A percentile compares a stretch with the other conserved stretches of the same genome.
Conservation (phyloP, 1,139 yeast species). For the Candida neerlandica region DNA sequence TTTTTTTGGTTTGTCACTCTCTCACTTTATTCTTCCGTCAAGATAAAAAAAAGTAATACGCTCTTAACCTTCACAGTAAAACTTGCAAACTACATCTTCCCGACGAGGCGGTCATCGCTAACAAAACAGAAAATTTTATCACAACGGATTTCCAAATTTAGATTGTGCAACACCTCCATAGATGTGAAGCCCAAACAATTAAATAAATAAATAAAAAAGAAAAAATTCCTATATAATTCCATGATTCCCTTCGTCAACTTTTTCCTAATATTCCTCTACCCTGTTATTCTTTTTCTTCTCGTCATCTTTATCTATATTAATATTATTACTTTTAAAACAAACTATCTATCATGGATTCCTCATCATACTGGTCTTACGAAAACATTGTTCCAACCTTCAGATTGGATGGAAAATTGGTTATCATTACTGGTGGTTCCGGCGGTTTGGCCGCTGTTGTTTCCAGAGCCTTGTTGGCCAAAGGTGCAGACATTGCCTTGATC, state of each 20-base stretch:
- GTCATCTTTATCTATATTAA: too few relatives aligned
- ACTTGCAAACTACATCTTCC: conserved; percentile 4
- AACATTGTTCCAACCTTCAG: conserved; percentile 58
- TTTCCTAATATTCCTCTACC: background rate
- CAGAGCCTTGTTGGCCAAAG: conserved; percentile 69
- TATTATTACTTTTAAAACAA: background rate
- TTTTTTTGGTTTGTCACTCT: too few relatives aligned
- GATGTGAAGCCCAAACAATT: too few relatives aligned
- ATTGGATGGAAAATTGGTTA: conserved; percentile 71
- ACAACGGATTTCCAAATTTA: background rate
- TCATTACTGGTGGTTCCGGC: conserved; percentile 83
- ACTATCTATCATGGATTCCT: conserved; percentile 21
- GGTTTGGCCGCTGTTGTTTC: conserved; percentile 72
- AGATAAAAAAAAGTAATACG: background rate
- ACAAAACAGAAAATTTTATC: background rate
- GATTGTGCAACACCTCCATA: background rate
- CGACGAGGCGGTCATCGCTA: conserved; percentile 2
- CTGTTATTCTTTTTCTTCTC: background rate
- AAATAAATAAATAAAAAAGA: too few relatives aligned
- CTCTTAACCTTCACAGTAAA: conserved; percentile 1
- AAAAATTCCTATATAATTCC: background rate
- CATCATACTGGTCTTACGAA: conserved; percentile 32
- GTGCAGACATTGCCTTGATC: conserved; percentile 74
- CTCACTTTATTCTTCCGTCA: too few relatives aligned
- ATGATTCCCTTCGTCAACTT: background rate